phyloP scores from a whole-genome alignment of 352 stramenopile species.

The Globisporangium lucens region DNA sequence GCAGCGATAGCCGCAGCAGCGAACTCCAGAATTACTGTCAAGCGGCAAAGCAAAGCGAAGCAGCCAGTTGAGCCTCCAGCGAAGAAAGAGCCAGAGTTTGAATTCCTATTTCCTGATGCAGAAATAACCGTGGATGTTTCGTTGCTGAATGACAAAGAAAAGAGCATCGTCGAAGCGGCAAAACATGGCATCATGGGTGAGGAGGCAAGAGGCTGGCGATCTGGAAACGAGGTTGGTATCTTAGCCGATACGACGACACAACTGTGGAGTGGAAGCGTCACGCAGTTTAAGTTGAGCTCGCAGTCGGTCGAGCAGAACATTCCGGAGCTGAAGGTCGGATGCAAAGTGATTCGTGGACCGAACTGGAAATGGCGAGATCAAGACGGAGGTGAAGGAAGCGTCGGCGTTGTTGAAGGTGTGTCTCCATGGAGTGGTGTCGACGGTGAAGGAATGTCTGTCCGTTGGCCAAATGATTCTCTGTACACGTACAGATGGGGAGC shows the following conservation, averaged over 20 bases:
- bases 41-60: conserved; percentile 28
- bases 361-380: conserved; percentile 90
- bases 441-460: conserved; percentile 86
- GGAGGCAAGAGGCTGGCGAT: conserved; percentile 47
- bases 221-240: conserved; percentile 74
- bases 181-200: conserved; percentile 69
- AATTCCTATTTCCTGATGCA: conserved; percentile 66
- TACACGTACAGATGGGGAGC: conserved; percentile 89
- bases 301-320: conserved; percentile 42
- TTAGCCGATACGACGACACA: conserved; percentile 63
- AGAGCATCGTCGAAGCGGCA: conserved; percentile 55
- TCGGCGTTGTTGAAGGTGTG: conserved; percentile 80
- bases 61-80: conserved; percentile 1
- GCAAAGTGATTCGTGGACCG: conserved; percentile 86
- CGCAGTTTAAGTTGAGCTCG: conserved; percentile 58
- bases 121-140: conserved; percentile 57
- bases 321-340: conserved; percentile 72
- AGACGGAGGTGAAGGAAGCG: conserved; percentile 81
- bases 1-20: conserved; percentile 47
- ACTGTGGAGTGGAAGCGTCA: conserved; percentile 76
- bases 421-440: conserved; percentile 87
- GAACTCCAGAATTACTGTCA: conserved; percentile 37
- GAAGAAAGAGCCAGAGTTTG: conserved; percentile 43
- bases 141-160: conserved; percentile 52
- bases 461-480: conserved; percentile 85